phyloP scores from a whole-genome alignment of 306 rosid genomes.

The Alnus rubra region DNA sequence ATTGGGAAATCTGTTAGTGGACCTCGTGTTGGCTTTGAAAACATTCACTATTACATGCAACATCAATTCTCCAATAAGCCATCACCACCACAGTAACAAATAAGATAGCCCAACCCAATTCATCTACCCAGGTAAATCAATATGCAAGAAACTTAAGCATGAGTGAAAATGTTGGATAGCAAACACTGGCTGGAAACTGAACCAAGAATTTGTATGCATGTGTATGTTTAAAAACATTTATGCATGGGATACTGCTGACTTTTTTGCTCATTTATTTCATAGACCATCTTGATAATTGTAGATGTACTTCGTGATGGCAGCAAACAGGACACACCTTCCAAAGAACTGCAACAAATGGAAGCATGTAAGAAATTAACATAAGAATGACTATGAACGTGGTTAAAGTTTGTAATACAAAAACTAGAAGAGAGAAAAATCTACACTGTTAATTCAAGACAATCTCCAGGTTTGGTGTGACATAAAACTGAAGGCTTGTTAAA shows the following conservation, averaged over 20 bases:
- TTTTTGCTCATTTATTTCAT: slow-evolving; percentile 69
- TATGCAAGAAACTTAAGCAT: background rate
- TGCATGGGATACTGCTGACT: slow-evolving; percentile 47
- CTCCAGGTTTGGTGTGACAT: background rate
- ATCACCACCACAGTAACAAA: background rate
- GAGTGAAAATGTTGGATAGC: background rate
- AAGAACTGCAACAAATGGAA: slow-evolving; percentile 30
- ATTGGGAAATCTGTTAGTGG: background rate
- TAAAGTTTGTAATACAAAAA: background rate
- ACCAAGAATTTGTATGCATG: slow-evolving; percentile 1
- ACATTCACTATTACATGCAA: background rate
- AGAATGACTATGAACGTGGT: background rate
- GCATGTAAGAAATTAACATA: background rate
- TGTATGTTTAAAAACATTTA: background rate
- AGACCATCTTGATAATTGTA: slow-evolving; percentile 52
- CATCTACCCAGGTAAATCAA: background rate
- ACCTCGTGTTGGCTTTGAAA: background rate
- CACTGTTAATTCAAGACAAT: background rate
- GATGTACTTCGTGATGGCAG: slow-evolving; percentile 13
- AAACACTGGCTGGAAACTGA: slow-evolving; percentile 8
- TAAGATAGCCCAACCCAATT: background rate
- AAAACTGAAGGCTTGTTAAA: background rate
- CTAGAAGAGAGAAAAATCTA: background rate
- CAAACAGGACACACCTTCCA: slow-evolving; percentile 21
- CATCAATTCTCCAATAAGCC: background rate